Percentiles rank a stretch among this genome's conserved stretches.
Conservation (phyloP, 371 early-diverging fungal genomes). For the Syncephalastrum monosporum region DNA sequence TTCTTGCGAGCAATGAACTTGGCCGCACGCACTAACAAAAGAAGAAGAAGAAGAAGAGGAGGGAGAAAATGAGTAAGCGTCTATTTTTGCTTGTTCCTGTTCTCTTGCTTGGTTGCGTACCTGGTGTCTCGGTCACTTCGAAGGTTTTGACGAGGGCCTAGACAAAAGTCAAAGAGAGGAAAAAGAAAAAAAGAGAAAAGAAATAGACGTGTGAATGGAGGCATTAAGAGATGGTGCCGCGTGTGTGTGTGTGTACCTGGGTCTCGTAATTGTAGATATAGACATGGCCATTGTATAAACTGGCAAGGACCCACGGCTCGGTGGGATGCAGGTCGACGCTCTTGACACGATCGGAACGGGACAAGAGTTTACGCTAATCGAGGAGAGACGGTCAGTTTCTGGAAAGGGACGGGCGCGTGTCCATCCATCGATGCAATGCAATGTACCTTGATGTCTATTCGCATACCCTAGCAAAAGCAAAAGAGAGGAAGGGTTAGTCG, state of each 20-base stretch:
- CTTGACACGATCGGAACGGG: constrained; percentile 96
- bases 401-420: background rate
- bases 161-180: background rate
- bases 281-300: constrained; percentile 96
- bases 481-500: background rate
- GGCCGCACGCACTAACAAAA: constrained; percentile 80
- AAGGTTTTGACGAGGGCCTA: constrained; percentile 94
- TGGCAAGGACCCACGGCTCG: constrained; percentile 97
- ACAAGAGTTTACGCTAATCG: constrained; percentile 68
- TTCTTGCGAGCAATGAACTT: constrained; percentile 96
- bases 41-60: background rate
- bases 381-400: constrained; percentile 1
- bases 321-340: constrained; percentile 99
- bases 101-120: constrained; percentile 20
- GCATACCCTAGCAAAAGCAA: constrained; percentile 52
- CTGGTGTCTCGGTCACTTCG: constrained; percentile 91
- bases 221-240: background rate
- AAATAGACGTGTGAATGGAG: background rate
- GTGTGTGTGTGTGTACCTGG: constrained; percentile 58
- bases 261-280: constrained; percentile 99
- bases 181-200: no score
- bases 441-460: constrained; percentile 64
- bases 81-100: background rate
- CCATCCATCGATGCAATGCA: background rate
- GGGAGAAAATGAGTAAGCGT: no score